Base-by-base conservation (phyloP, 352 stramenopile species). In the Phytophthora fragariaefolia region DNA sequence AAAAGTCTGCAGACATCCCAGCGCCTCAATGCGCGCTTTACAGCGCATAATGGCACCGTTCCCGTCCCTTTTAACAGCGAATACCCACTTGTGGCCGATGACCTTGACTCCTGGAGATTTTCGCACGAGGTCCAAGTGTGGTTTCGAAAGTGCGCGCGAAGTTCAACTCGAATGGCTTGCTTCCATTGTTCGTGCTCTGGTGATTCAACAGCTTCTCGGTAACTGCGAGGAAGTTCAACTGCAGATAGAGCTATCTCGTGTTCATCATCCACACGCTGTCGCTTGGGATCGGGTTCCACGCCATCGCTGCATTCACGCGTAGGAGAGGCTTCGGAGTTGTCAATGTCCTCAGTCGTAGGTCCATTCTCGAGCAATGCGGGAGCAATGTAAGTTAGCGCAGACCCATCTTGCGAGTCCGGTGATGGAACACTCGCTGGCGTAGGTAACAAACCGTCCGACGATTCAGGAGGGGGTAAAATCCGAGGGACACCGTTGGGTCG, bases 11-110 rank as follows among this genome's bases (percentile, higher is more conserved):
- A 56, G 15, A 50, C 50, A 83, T 10, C 71, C 62, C 4, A 66
- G 54, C 1, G 70, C 49, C 18, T 75, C 58, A 0, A 78, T 32
- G 8, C 75, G 52, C 24, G 68, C 62, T 49, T 83, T 80, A 47
- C 58, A 78, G 0, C 69, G 53, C 9, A 50, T 34, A 15, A 73
- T 58, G 5, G 53, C 32, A 15, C 69, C 59, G 20, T 57, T 7
- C 17, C 49, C 56, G 15, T 79, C 50, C 0, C 34, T 12, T 49
- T 82, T 77, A 5, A 66, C 15, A 1, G 43, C 38, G 30, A 68
- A 61, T 45, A 54, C 69, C 54, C 58, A 63, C 40, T 71, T 71
- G 42, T 17, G 18, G 0, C 49, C 49, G 15, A 71, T 57, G 1
- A 58, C 28, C 22, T 58, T 58, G 0, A 13, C 49, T 27, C 42